Base-by-base conservation (phyloP, 2,329 filamentous ascomycete species). In the Pyricularia grisea region DNA sequence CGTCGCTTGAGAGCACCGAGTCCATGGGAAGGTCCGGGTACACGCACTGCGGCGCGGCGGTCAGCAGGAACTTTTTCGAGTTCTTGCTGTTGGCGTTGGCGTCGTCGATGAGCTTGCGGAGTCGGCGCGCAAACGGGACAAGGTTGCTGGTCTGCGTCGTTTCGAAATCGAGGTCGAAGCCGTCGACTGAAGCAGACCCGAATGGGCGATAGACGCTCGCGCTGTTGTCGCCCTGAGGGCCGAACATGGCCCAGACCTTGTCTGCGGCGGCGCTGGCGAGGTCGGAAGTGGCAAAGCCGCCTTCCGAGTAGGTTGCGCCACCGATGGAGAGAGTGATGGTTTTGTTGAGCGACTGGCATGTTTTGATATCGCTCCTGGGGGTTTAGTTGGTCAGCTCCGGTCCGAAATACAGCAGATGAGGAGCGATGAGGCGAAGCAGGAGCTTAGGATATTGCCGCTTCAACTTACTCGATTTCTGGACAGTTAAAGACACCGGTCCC, bases 161-260 rank as follows among this genome's bases (percentile, higher is more conserved):
- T 78, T 93, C 90, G 71, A 93, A 88, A 76, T 93, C 91, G 72
- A 93, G 87, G 78, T 93, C 91, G 76, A 93, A 92, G 4, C 91
- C 91, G 76, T 93, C 90, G 64, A 93, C 79, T 3, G 86, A 81
- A 10, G 88, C 86, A 14, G 79, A 78, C 68, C 88, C 88, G 75
- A 93, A 93, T 1, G 91, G 91, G 10, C 91, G 86, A 69, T 86
- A 81, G 7, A 80, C 80, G 1, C 76, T 77, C 10, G 42, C 4
- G 50, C 14, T 30, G 66, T 12, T 42, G 63, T n/a, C 20, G 9
- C 33, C 36, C 23, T 23, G 25, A 4, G 90, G 88, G 1, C 91
- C 91, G 76, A 92, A 93, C 71, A 88, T 90, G 67, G 85, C 81
- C 90, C 90, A 93, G 69, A 93, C 79, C 25, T 84, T 81, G 68